Evolutionary conservation across 2,329 filamentous ascomycete species (phyloP).

Genomic region (Calonectria montana): DNA sequence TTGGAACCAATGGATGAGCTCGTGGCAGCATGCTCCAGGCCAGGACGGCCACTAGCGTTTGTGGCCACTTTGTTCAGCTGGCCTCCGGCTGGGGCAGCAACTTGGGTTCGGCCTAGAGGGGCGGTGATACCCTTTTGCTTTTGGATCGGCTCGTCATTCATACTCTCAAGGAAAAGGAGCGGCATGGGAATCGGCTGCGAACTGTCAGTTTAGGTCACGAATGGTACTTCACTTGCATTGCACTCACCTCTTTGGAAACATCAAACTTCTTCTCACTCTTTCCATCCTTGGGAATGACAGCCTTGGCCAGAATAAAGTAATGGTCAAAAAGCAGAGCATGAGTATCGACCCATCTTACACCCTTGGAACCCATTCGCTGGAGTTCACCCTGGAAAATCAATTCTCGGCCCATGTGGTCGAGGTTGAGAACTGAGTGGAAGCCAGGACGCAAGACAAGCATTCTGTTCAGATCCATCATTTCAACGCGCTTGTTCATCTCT

Average conservation of each 20-base stretch:
- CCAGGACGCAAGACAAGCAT: conserved; percentile 88
- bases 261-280: conserved; percentile 88
- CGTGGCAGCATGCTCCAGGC: conserved; percentile 76
- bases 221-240: neutral
- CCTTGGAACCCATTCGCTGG: conserved; percentile 86
- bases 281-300: conserved; percentile 74
- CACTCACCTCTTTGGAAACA: conserved; percentile 84
- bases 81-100: conserved; percentile 69
- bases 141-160: conserved; percentile 89
- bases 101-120: conserved; percentile 68
- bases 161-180: conserved; percentile 89
- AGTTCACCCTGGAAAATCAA: conserved; percentile 91
- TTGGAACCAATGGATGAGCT: conserved; percentile 71
- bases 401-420: conserved; percentile 93
- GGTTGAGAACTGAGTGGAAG: conserved; percentile 89
- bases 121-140: conserved; percentile 82
- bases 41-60: conserved; percentile 64
- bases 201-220: conserved; percentile 38
- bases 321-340: conserved; percentile 96
- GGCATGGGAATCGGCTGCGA: conserved; percentile 91
- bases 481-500: conserved; percentile 91
- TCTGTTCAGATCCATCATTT: conserved; percentile 83
- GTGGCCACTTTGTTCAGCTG: conserved; percentile 68
- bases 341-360: conserved; percentile 93
- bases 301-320: conserved; percentile 93